phyloP scores from a whole-genome alignment of 805 yeast species.

The Candida tallmaniae region DNA sequence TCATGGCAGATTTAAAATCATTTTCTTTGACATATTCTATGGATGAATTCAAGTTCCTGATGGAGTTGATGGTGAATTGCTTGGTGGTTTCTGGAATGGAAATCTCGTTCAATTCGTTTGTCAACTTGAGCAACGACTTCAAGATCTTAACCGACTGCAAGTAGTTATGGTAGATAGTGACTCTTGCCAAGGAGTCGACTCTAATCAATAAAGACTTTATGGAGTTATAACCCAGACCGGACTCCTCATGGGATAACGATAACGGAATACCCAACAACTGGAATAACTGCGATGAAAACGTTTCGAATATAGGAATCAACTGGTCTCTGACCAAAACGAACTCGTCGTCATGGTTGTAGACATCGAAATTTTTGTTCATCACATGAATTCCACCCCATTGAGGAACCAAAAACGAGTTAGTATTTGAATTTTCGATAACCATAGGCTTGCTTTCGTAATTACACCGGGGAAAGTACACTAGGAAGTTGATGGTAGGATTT shows the following conservation, averaged over 20 bases:
- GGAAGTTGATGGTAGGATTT: slow-evolving; percentile 67
- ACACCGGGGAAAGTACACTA: slow-evolving; percentile 57
- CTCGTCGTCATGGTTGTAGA: slow-evolving; percentile 12
- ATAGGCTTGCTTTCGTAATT: slow-evolving; percentile 43
- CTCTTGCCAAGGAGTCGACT: slow-evolving; percentile 62
- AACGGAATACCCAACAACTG: slow-evolving; percentile 65
- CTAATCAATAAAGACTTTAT: slow-evolving; percentile 60
- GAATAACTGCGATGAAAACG: slow-evolving; percentile 71
- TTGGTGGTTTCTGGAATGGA: slow-evolving; percentile 76
- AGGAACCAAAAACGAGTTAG: slow-evolving; percentile 71
- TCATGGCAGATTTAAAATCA: slow-evolving; percentile 26
- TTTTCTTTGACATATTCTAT: slow-evolving; percentile 23
- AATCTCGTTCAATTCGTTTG: slow-evolving; percentile 67
- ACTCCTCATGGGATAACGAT: slow-evolving; percentile 2
- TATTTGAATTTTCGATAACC: slow-evolving; percentile 40
- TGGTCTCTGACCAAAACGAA: slow-evolving; percentile 36
- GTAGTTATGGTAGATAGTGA: slow-evolving; percentile 55
- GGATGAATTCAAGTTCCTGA: slow-evolving; percentile 38
- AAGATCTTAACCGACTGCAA: slow-evolving; percentile 63
- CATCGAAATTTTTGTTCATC: slow-evolving; percentile 34
- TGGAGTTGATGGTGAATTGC: slow-evolving; percentile 49
- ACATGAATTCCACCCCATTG: slow-evolving; percentile 85
- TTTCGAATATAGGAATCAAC: slow-evolving; percentile 55
- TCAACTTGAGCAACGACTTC: slow-evolving; percentile 64
- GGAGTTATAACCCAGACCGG: slow-evolving; percentile 7